Conservation (phyloP, 2,329 filamentous ascomycete species). For the Hymenoscyphus infarciens region DNA sequence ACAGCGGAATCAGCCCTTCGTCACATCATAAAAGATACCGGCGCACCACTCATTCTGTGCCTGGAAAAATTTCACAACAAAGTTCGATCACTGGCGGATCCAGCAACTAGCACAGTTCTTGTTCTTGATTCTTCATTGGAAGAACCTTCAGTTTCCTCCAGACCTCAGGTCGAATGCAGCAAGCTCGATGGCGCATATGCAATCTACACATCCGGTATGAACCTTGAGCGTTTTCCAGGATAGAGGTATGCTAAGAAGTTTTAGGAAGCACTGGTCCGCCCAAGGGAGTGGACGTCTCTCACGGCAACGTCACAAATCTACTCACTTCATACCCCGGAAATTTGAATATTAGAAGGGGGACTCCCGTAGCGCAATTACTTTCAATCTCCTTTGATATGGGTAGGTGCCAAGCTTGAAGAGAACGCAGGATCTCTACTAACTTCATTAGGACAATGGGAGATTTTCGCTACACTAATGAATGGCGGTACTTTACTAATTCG, state of each 20-base stretch:
- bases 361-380: conserved; percentile 51
- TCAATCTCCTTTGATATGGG: conserved; percentile 61
- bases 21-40: conserved; percentile 48
- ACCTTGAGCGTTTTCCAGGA: conserved; percentile 32
- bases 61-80: conserved; percentile 37
- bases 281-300: conserved; percentile 71
- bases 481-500: conserved; percentile 53
- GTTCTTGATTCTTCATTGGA: conserved; percentile 15
- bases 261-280: conserved; percentile 67
- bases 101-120: conserved; percentile 12
- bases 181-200: conserved; percentile 23
- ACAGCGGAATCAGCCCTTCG: conserved; percentile 46
- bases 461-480: conserved; percentile 54
- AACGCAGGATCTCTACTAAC: not conserved
- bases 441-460: conserved; percentile 54
- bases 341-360: conserved; percentile 48
- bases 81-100: conserved; percentile 20
- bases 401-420: conserved; percentile 33
- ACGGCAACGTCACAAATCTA: conserved; percentile 52
- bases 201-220: conserved; percentile 27
- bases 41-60: conserved; percentile 45
- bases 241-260: conserved; percentile 33
- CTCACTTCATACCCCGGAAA: conserved; percentile 49
- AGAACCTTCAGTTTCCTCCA: not conserved
- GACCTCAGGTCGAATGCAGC: conserved; percentile 17